Percentiles rank a stretch among this genome's conserved stretches.
Conservation (phyloP, 2,329 filamentous ascomycete genomes). For the Paecilomyces dactylethromorphus region DNA sequence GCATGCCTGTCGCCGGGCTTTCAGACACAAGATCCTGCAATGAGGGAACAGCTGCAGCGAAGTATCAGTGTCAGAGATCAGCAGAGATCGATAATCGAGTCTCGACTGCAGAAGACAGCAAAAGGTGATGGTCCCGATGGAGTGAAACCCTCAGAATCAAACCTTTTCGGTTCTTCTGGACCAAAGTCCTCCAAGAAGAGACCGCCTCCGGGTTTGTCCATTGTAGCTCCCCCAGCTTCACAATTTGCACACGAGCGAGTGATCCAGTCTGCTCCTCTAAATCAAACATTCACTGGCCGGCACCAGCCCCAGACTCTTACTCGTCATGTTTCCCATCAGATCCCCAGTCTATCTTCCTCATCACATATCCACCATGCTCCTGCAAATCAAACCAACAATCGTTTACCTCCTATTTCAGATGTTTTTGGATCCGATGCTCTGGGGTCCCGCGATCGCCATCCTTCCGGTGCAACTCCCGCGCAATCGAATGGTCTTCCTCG, state of each 20-base stretch:
- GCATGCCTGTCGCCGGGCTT: conserved; percentile 95
- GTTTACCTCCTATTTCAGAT: conserved; percentile 86
- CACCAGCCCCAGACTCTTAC: conserved; percentile 71
- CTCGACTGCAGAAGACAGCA: conserved; percentile 78
- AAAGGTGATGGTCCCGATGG: conserved; percentile 65
- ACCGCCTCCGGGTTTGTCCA: conserved; percentile 80
- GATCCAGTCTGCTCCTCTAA: conserved; percentile 90
- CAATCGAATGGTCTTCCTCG: conserved; percentile 61
- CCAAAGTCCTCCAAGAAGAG: conserved; percentile 41
- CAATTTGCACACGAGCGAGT: conserved; percentile 91
- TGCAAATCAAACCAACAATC: conserved; percentile 82
- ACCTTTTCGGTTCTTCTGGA: conserved; percentile 24
- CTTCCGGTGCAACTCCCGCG: conserved; percentile 46
- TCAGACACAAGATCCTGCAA: conserved; percentile 89
- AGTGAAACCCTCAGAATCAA: conserved; percentile 48
- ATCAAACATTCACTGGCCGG: conserved; percentile 91
- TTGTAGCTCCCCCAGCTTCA: conserved; percentile 87
- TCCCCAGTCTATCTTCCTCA: conserved; percentile 72
- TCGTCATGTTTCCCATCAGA: conserved; percentile 72
- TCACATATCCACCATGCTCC: conserved; percentile 89
- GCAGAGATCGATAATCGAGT: conserved; percentile 91
- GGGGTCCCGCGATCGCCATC: conserved; percentile 34
- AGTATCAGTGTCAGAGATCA: conserved; percentile 91
- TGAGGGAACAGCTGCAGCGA: conserved; percentile 91
- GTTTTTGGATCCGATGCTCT: conserved; percentile 79